Evolutionary conservation across 2,329 filamentous ascomycete genomes (phyloP), one percentile per base, ranked within the genome.

Genomic region (Venturia nashicola): DNA sequence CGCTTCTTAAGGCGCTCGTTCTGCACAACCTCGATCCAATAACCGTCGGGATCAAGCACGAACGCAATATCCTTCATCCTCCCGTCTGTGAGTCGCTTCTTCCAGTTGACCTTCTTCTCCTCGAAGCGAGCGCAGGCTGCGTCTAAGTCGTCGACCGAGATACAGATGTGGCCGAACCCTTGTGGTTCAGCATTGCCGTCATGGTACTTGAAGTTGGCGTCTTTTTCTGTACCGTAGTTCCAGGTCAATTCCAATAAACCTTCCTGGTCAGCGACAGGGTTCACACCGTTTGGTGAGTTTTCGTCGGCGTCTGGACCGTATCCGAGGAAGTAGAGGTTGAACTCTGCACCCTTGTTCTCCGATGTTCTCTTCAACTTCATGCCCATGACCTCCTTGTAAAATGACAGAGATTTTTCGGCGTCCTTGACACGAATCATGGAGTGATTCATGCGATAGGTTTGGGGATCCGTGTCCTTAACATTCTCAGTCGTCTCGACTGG

Each of bases 61-160:
- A 97, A 97, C 0, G 94, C 94, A 63, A 97, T 87, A 68, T 94
- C 90, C 82, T 90, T 93, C 92, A 97, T 96, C 59, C 79, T 75
- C 1, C 93, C 93, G 67, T 97, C 93, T 1, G 90, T 96, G 66
- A 97, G 81, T 68, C 90, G 83, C 86, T 97, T 97, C 85, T 96
- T 96, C 90, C 91, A 99, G 75, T 83, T 86, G 64, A 93, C 88
- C 6, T 87, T 84, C 72, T 90, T 79, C 64, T 86, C 84, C 73
- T 97, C 94, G 69, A 97, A 92, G 16, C 92, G 84, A 72, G 86
- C 78, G 76, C 93, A 97, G 11, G 94, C 92, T 8, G 88, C 88
- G 62, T 94, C 86, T n/a, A 97, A 73, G 72, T 96, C 86, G 72
- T 97, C 93, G 14, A 97, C 92, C 1, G 87, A 82, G 62, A 97